phyloP scores from a whole-genome alignment of 208 protist species.

The Balamuthia mandrillaris region DNA sequence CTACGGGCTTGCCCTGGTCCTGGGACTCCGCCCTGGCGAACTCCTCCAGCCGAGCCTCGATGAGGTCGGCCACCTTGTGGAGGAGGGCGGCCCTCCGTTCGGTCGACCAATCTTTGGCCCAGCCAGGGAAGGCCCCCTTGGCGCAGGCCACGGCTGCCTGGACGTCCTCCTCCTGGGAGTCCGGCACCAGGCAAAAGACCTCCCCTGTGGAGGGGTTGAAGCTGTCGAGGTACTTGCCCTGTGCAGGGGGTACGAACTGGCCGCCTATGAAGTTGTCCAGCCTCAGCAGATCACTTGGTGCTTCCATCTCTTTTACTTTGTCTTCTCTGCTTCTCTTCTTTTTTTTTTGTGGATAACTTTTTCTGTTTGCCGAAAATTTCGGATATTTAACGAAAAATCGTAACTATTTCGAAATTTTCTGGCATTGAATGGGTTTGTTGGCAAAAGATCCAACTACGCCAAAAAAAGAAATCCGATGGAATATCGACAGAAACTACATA shows the following conservation, averaged over 20 bases:
- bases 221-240: constrained; percentile 38
- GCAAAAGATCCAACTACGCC: too few relatives aligned
- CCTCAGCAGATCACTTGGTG: not conserved
- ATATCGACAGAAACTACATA: too few relatives aligned
- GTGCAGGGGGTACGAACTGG: constrained; percentile 16
- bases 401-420: too few relatives aligned
- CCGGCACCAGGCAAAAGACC: constrained; percentile 41
- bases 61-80: constrained; percentile 49
- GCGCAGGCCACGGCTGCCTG: constrained; percentile 53
- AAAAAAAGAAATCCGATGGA: too few relatives aligned
- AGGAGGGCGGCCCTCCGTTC: not conserved
- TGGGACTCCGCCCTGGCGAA: constrained; percentile 63
- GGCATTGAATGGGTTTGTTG: too few relatives aligned
- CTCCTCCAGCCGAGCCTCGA: constrained; percentile 54
- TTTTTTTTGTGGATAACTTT: too few relatives aligned
- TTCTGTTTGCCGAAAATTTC: too few relatives aligned
- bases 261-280: constrained; percentile 42
- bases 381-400: too few relatives aligned
- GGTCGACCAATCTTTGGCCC: not conserved
- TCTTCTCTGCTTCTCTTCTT: too few relatives aligned
- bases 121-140: constrained; percentile 2
- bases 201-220: constrained; percentile 51
- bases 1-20: constrained; percentile 72
- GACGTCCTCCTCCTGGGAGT: constrained; percentile 46
- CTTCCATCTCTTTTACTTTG: not conserved